These are phyloP conservation scores for Gomphus bonarii DNA, from an alignment of 1,284 basidiomycete genomes.

Conservation along the genomic window DNA sequence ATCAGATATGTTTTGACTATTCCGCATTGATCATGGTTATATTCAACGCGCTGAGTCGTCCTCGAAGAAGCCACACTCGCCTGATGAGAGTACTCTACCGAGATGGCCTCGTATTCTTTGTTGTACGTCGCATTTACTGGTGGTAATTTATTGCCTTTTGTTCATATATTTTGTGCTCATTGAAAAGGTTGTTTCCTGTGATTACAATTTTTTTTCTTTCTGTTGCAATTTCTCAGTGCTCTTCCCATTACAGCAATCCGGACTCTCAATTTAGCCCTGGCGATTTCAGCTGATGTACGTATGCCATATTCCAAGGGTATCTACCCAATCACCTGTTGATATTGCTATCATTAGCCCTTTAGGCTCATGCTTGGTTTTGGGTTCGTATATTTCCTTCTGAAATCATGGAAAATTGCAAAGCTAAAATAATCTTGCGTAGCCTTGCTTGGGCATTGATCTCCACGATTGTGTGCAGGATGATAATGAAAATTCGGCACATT, in stretches of 20 bases:
- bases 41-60: constrained; percentile 24
- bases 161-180: too few relatives aligned
- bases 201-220: neutral
- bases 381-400: neutral
- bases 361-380: neutral
- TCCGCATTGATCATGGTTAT: constrained; percentile 20
- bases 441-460: neutral
- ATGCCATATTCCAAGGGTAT: neutral
- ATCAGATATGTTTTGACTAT: constrained; percentile 17
- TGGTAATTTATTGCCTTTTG: neutral
- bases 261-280: neutral
- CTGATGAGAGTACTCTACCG: constrained; percentile 20
- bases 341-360: too few relatives aligned
- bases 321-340: too few relatives aligned
- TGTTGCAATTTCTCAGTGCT: neutral
- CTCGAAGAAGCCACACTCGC: constrained; percentile 18
- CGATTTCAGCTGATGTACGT: neutral
- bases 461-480: neutral
- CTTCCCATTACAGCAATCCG: neutral
- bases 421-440: neutral
- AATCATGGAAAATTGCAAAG: neutral
- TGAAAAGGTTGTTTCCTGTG: neutral
- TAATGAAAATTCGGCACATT: neutral
- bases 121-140: neutral
- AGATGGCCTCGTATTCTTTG: constrained; percentile 22